These are phyloP conservation scores for Colletotrichum cordylinicola DNA, from an alignment of 2,329 filamentous ascomycete species.

Conservation along the genomic window DNA sequence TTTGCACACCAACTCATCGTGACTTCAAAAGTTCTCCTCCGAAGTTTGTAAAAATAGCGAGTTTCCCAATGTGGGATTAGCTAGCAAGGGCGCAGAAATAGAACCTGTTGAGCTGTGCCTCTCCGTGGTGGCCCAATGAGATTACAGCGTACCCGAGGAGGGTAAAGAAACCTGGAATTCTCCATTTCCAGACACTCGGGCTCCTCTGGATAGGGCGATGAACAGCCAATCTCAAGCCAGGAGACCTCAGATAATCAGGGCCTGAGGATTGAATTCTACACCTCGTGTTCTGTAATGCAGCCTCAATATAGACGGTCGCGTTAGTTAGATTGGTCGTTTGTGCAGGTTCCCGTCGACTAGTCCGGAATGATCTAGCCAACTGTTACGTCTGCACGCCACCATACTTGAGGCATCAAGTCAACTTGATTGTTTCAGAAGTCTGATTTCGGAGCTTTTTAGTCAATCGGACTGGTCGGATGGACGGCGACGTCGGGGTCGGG, in stretches of 20 bases:
- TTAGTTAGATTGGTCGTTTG: conserved; percentile 33
- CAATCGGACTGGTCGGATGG: conserved; percentile 1
- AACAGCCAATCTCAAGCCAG: neutral
- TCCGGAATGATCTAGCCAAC: conserved; percentile 30
- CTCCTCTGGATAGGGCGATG: neutral
- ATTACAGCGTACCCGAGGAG: conserved; percentile 15
- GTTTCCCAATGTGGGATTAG: neutral
- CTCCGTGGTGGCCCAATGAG: conserved; percentile 7
- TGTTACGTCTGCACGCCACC: conserved; percentile 12
- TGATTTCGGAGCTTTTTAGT: conserved; percentile 13
- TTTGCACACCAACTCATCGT: neutral
- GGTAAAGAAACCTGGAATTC: neutral
- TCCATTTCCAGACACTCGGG: neutral
- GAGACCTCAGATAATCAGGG: neutral
- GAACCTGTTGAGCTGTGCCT: conserved; percentile 11
- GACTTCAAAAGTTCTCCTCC: neutral
- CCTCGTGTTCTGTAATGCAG: conserved; percentile 33
- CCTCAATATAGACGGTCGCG: conserved; percentile 32
- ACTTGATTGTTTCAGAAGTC: conserved; percentile 33
- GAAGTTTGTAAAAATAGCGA: neutral
- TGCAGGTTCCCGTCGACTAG: conserved; percentile 43
- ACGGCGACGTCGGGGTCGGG: neutral
- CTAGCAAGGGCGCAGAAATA: conserved; percentile 4
- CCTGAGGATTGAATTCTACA: conserved; percentile 1
- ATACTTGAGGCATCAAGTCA: conserved; percentile 2